Evolutionary conservation across 345 rosid species (phyloP), one percentile per base, ranked within the genome.

Genomic region (Populus euphratica): DNA sequence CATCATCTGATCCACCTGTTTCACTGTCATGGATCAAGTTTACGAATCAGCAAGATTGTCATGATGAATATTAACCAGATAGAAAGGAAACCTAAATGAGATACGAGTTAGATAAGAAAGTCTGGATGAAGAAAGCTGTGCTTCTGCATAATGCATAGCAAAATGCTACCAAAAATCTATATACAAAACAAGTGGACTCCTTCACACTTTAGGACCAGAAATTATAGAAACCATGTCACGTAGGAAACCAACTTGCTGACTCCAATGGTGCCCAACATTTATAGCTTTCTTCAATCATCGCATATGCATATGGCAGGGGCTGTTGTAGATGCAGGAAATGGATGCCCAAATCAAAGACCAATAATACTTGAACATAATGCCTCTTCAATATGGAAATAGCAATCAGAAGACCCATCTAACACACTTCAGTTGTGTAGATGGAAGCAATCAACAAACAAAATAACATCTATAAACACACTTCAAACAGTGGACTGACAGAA

Each of bases 1-100:
- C 93, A 68, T 88, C 91, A 54, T 90, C 92, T 21, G 94, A 90
- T 54, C 75, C 88, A 13, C 85, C 84, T 9, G 74, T 75, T 86
- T 91, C 96, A 81, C 93, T 91, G 96, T 78, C 78, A 84, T 76
- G 38, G 21, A 80, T 70, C 20, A 78, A 70, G 65, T 17, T 65
- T 23, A 63, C 56, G 67, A 18, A 72, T 83, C 79, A 84, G 78
- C 36, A 72, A 62, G 25, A 38, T 2, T 10, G 52, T n/a, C 29
- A n/a, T 3, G 9, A 59, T n/a, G 63, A n/a, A n/a, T 59, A 59
- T 23, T n/a, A 23, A 10, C 63, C 63, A 59, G 0, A 59, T 59
- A 36, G 36, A 18, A 18, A 35, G 41, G 36, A 6, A 67, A 67
- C 2, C 27, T 8, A 29, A 18, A 36, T 16, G 5, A 33, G 41